Evolutionary conservation across 257 asterid species (phyloP).

Genomic region (Cinchona pubescens): DNA sequence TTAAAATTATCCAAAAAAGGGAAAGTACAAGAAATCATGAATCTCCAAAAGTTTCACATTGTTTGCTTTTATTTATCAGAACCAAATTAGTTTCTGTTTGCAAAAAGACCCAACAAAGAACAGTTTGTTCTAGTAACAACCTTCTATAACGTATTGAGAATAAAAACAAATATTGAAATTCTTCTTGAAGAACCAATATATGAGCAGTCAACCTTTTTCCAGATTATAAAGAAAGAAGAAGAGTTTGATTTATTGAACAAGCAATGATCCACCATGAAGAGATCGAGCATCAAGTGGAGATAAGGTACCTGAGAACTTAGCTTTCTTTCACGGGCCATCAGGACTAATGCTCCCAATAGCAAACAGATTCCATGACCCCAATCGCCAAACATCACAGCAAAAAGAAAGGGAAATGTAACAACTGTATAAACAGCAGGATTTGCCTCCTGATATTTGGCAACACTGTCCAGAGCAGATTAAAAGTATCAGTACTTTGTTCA

Average conservation of each 20-base stretch:
- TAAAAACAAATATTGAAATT: background rate
- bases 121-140: background rate
- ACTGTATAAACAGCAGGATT: slow-evolving; percentile 96
- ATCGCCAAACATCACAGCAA: slow-evolving; percentile 99
- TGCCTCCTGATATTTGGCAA: slow-evolving; percentile 93
- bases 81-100: background rate
- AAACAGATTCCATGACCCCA: slow-evolving; percentile 99
- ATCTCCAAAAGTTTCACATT: background rate
- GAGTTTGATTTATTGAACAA: background rate
- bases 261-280: slow-evolving; percentile 5
- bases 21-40: too few relatives aligned
- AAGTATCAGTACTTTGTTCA: slow-evolving; percentile 31
- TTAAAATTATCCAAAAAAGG: background rate
- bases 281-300: slow-evolving; percentile 13
- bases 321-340: slow-evolving; percentile 70
- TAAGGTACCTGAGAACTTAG: slow-evolving; percentile 75
- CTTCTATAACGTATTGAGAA: background rate
- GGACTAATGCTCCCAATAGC: slow-evolving; percentile 76
- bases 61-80: background rate
- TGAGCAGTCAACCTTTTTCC: background rate
- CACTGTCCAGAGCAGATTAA: slow-evolving; percentile 45
- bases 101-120: too few relatives aligned
- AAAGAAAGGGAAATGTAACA: slow-evolving; percentile 93
- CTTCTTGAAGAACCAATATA: background rate
- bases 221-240: background rate